A percentile compares a stretch with the other conserved stretches of the same genome.
These are phyloP conservation scores for Beauveria varroae DNA, from an alignment of 2,329 filamentous ascomycete genomes.

Conservation along the genomic window DNA sequence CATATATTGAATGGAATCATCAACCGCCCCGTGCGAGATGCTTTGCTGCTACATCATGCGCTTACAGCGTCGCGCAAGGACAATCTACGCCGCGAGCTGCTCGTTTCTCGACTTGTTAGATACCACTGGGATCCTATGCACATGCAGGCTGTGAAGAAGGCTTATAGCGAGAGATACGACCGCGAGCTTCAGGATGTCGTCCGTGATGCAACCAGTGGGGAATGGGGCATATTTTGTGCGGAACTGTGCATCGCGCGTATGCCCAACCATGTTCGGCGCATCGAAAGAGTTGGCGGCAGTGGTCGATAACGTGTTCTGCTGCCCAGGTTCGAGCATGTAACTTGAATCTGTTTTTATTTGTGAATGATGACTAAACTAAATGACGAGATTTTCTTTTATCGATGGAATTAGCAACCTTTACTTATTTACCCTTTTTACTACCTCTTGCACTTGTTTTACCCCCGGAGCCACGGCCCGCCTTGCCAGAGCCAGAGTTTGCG, in stretches of 20 bases:
- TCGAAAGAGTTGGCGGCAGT: slow-evolving; percentile 30
- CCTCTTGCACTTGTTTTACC: slow-evolving; percentile 24
- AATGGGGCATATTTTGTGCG: slow-evolving; percentile 71
- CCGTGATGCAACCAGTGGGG: slow-evolving; percentile 64
- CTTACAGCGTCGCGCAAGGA: slow-evolving; percentile 67
- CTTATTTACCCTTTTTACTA: slow-evolving; percentile 20
- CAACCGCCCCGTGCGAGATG: slow-evolving; percentile 89
- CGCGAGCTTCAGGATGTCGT: slow-evolving; percentile 70
- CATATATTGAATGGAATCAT: slow-evolving; percentile 96
- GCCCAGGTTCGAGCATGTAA: background rate
- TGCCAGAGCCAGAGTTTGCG: slow-evolving; percentile 36
- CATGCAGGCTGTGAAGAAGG: slow-evolving; percentile 68
- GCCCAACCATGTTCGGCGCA: slow-evolving; percentile 49
- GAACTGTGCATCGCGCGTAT: slow-evolving; percentile 58
- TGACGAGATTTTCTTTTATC: background rate
- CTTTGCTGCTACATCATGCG: slow-evolving; percentile 83
- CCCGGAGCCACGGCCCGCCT: slow-evolving; percentile 33
- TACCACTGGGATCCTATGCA: slow-evolving; percentile 89
- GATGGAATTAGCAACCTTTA: background rate
- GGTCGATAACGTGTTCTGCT: background rate
- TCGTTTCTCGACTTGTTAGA: slow-evolving; percentile 80
- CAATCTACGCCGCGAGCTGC: slow-evolving; percentile 68
- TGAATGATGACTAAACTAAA: background rate
- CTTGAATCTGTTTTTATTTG: background rate
- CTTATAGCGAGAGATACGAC: slow-evolving; percentile 73